Base-by-base conservation (phyloP, 345 rosid species). In the Stellera chamaejasme region DNA sequence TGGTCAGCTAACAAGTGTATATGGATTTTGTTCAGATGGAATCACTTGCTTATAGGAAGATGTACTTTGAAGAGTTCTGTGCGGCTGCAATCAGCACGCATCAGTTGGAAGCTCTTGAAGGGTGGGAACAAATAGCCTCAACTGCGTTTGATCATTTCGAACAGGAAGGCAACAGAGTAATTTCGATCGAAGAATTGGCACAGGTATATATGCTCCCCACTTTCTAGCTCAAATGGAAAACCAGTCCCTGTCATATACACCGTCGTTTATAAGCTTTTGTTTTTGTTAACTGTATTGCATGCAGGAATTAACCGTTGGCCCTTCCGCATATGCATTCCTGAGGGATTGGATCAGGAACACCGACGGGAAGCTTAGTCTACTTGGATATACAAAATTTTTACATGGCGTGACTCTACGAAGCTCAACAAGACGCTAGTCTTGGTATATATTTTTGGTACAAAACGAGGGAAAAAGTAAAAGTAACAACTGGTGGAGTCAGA, bases 321-420 rank as follows among this genome's bases (percentile, higher is more conserved):
- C 92, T 32, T 80, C 96, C 47, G 96, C 88, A 44, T 77, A 83
- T 60, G 66, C 92, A 23, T 69, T 75, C 52, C 82, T 87, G 60
- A 79, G 70, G 67, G 96, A 90, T 28, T 93, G 99, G 84, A 75
- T 93, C 56, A 73, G 99, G 64, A 69, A 58, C 64, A 61, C 85
- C 0, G 99, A 93, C 44, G 95, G 99, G 60, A 87, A 80, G 79
- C 86, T 93, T 66, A 90, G 88, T 68, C 76, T 79, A 58, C 76
- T 79, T 60, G 95, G 95, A 49, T 87, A 81, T 68, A 80, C 83
- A 48, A 87, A 84, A 75, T 82, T 84, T 69, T 82, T 87, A 72
- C 91, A 84, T 70, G 95, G 95, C 43, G 91, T 87, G 68, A 80
- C 87, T 23, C 74, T 77, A 49, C 90, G 94, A 55, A 80, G 82